These are phyloP conservation scores for Naganishia randhawae DNA, from an alignment of 768 basidiomycete species.

Conservation along the genomic window DNA sequence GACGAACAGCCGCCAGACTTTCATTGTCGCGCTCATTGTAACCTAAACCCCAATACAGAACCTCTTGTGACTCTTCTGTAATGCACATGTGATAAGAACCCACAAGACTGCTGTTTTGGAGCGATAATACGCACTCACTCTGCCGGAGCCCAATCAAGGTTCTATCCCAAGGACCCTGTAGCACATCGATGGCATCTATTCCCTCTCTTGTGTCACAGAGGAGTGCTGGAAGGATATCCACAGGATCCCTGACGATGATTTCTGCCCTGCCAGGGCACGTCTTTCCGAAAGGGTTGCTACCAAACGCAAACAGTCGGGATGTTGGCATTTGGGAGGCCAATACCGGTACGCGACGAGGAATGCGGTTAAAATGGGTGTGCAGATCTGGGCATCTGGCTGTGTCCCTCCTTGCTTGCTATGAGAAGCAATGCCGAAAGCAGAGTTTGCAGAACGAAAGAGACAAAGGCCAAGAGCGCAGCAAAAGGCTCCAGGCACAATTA, in stretches of 20 bases:
- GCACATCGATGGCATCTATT: background rate
- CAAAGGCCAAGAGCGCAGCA: too few species aligned
- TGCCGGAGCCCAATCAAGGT: background rate
- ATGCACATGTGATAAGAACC: background rate
- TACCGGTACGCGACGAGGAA: too few species aligned
- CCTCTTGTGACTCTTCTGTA: background rate
- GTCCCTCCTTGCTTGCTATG: too few species aligned
- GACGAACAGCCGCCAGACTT: background rate
- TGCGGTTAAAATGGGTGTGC: too few species aligned
- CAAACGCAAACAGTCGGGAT: constrained; percentile 21
- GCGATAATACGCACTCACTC: constrained; percentile 2
- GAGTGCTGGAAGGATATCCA: constrained; percentile 16
- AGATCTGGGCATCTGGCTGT: too few species aligned
- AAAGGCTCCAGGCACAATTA: too few species aligned
- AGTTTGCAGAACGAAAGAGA: too few species aligned
- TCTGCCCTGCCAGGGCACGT: background rate
- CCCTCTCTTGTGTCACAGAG: background rate
- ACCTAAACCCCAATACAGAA: background rate
- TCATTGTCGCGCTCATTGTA: background rate
- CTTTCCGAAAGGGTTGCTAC: constrained; percentile 21
- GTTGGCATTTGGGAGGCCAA: background rate
- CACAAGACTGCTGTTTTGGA: background rate
- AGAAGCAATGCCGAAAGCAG: too few species aligned
- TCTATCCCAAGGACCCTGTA: constrained; percentile 14
- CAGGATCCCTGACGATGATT: constrained; percentile 7